These are phyloP conservation scores for Talaromyces stipitatus DNA, from an alignment of 495 filamentous ascomycete species.

Conservation along the genomic window DNA sequence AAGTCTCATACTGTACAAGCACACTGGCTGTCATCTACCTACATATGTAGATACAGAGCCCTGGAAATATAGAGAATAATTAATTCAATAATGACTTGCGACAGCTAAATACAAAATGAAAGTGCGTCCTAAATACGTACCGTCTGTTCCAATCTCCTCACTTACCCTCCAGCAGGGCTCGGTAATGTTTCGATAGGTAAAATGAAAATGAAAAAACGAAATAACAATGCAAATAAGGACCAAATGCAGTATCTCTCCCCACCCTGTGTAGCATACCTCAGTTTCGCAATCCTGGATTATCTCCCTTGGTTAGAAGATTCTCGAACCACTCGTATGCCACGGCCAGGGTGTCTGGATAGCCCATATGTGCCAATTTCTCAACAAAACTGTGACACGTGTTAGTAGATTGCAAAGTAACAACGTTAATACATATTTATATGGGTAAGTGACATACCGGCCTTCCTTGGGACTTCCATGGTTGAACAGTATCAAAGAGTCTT, in stretches of 20 bases:
- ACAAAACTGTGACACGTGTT: constrained; percentile 37
- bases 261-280: no score
- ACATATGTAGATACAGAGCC: no score
- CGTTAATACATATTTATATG: neutral
- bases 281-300: neutral
- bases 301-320: neutral
- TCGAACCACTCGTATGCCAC: constrained; percentile 3
- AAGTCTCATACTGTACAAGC: no score
- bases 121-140: no score
- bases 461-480: constrained; percentile 71
- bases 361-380: constrained; percentile 54
- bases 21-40: no score
- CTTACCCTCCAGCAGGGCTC: no score
- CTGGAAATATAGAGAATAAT: no score
- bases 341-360: constrained; percentile 40
- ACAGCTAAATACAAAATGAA: no score
- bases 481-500: constrained; percentile 61
- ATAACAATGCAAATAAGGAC: neutral
- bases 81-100: no score
- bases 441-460: constrained; percentile 31
- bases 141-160: no score
- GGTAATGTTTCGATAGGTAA: neutral
- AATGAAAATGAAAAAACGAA: neutral
- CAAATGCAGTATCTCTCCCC: neutral
- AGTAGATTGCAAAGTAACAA: neutral